phyloP scores from a whole-genome alignment of 2,329 filamentous ascomycete species.

The Pestalotiopsis sp. region DNA sequence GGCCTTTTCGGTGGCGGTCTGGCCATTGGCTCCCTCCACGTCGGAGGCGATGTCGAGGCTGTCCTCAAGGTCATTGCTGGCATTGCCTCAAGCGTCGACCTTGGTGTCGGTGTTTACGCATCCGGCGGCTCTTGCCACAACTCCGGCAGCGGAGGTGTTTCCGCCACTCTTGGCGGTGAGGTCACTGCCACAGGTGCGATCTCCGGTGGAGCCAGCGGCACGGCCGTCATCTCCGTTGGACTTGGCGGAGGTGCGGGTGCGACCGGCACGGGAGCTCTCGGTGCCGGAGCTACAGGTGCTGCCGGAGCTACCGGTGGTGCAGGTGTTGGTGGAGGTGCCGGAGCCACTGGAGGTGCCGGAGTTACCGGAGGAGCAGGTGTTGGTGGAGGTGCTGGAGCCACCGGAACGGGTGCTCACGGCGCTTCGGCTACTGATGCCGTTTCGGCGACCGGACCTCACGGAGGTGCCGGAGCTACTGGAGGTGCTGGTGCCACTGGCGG shows the following conservation, averaged over 20 bases:
- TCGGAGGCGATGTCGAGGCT: slow-evolving; percentile 31
- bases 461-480: background rate
- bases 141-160: slow-evolving; percentile 10
- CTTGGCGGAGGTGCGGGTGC: background rate
- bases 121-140: slow-evolving; percentile 7
- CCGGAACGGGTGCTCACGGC: background rate
- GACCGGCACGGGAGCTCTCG: background rate
- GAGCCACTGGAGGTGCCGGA: background rate
- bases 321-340: background rate
- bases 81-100: slow-evolving; percentile 25
- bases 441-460: background rate
- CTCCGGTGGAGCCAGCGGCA: background rate
- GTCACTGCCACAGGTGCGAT: background rate
- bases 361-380: background rate
- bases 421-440: slow-evolving; percentile 5
- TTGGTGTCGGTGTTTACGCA: slow-evolving; percentile 4
- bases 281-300: background rate
- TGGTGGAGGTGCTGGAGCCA: background rate
- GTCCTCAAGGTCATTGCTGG: slow-evolving; percentile 30
- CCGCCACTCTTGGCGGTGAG: slow-evolving; percentile 5
- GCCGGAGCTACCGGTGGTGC: background rate
- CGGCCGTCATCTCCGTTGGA: background rate
- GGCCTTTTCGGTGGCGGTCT: slow-evolving; percentile 8
- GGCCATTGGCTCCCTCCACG: slow-evolving; percentile 19
- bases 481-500: background rate